These are phyloP conservation scores for Yarrowia bubula DNA, from an alignment of 805 yeast species.

Conservation along the genomic window DNA sequence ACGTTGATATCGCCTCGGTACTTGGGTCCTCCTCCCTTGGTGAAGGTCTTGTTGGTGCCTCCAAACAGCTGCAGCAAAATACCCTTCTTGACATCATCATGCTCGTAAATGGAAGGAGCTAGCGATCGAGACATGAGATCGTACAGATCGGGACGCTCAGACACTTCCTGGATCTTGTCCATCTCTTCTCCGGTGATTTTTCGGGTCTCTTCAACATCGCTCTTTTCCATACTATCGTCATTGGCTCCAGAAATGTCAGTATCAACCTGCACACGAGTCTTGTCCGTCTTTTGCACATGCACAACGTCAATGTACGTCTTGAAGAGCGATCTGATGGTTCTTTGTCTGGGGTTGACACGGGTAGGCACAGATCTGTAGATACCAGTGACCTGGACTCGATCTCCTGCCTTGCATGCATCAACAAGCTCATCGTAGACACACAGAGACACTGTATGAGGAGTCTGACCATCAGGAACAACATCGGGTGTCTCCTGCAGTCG, in stretches of 20 bases:
- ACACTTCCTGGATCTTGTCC: slow-evolving; percentile 55
- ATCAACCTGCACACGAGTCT: slow-evolving; percentile 77
- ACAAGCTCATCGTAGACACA: slow-evolving; percentile 96
- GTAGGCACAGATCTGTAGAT: slow-evolving; percentile 91
- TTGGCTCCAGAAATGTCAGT: slow-evolving; percentile 52
- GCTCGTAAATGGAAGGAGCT: slow-evolving; percentile 96
- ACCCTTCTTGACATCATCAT: slow-evolving; percentile 97
- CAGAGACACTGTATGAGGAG: slow-evolving; percentile 92
- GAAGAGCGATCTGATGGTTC: slow-evolving; percentile 78
- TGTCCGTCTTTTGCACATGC: slow-evolving; percentile 83
- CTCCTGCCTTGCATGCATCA: slow-evolving; percentile 94
- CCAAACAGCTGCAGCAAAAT: slow-evolving; percentile 89
- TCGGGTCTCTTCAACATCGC: slow-evolving; percentile 76
- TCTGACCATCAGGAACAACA: slow-evolving; percentile 95
- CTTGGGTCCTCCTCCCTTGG: slow-evolving; percentile 75
- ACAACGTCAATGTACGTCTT: slow-evolving; percentile 94
- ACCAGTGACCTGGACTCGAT: slow-evolving; percentile 92
- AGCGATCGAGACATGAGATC: slow-evolving; percentile 83
- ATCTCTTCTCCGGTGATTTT: slow-evolving; percentile 68
- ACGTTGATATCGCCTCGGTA: slow-evolving; percentile 95
- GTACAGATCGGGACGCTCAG: slow-evolving; percentile 75
- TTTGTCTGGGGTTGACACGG: slow-evolving; percentile 77
- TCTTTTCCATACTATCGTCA: slow-evolving; percentile 46
- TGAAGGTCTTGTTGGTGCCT: slow-evolving; percentile 85
- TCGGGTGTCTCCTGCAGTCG: slow-evolving; percentile 96